Base-by-base conservation (phyloP, 805 yeast genomes). In the Sugiyamaella americana region DNA sequence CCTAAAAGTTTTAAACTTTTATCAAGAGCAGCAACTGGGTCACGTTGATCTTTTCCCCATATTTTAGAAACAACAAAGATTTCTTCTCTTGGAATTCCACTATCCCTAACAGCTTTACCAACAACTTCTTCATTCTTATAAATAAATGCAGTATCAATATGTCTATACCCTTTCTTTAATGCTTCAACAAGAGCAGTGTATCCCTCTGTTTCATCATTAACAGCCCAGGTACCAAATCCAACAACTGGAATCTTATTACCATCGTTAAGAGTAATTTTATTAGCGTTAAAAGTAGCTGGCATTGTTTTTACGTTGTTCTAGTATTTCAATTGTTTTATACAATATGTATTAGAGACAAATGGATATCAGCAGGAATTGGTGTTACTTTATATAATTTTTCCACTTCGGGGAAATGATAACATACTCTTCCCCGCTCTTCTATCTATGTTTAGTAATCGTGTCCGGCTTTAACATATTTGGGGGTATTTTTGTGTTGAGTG, bases 101-200 rank as follows among this genome's bases (percentile, higher is more conserved):
- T 55, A 41, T 67, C 71, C 16, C 57, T 51, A 44, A 82, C 75
- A 34, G 68, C 68, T 40, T 51, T 54, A 21, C 94, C 88, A 11
- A 82, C 82, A 52, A 75, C 79, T 16, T 63, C 69, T 62, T 86
- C 95, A 59, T 81, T 82, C 2, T 75, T 75, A 61, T 85, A 85
- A 50, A 73, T 71, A 60, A 77, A 76, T 2, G 93, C 93, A 6
- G 88, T 78, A 62, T 84, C 94, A 54, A 84, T 80, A 60, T 80
- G 87, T 51, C 81, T 73, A 62, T 81, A 80, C 8, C 89, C 89
- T 5, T 71, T 68, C 58, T 77, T 71, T 49, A 82, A 67, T 11
- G 89, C 91, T 18, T 35, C 37, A 18, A 13, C n/a, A 18, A 52
- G 48, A 21, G 82, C 78, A 19, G 65, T 65, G 44, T 71, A 71